These are phyloP conservation scores for Escallonia rubra DNA, from an alignment of 129 eudicot genomes.

Conservation along the genomic window DNA sequence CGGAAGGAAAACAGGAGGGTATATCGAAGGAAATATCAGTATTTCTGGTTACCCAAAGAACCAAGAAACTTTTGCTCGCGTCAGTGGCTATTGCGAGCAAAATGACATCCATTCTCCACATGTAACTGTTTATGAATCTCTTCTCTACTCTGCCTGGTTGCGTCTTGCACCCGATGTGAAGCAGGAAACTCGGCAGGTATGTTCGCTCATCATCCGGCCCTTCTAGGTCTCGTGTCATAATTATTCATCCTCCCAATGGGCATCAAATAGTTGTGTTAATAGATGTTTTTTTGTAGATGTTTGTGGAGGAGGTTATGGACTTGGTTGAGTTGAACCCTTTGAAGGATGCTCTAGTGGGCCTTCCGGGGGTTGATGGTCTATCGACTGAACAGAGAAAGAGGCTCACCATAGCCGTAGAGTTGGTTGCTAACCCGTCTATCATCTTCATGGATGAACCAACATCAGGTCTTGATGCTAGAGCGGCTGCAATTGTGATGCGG, in stretches of 20 bases:
- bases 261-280: neutral
- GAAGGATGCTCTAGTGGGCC: constrained; percentile 50
- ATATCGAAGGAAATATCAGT: constrained; percentile 44
- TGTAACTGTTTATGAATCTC: constrained; percentile 51
- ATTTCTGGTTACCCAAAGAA: constrained; percentile 51
- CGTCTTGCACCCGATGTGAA: constrained; percentile 49
- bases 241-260: no score
- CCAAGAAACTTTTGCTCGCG: constrained; percentile 53
- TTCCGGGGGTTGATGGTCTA: constrained; percentile 56
- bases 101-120: constrained; percentile 57
- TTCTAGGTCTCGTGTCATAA: neutral
- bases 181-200: constrained; percentile 32
- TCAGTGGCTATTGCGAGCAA: constrained; percentile 57
- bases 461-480: constrained; percentile 64
- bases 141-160: constrained; percentile 54
- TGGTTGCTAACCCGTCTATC: constrained; percentile 59
- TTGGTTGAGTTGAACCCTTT: constrained; percentile 38
- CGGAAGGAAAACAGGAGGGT: constrained; percentile 58
- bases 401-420: constrained; percentile 58
- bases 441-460: constrained; percentile 72
- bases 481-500: constrained; percentile 62
- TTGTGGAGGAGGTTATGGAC: constrained; percentile 57
- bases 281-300: constrained; percentile 32
- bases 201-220: neutral
- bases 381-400: constrained; percentile 62